A percentile compares a stretch with the other conserved stretches of the same genome.
These are phyloP conservation scores for Ophiostoma triangulosporum DNA, from an alignment of 2,329 filamentous ascomycete genomes.

Conservation along the genomic window DNA sequence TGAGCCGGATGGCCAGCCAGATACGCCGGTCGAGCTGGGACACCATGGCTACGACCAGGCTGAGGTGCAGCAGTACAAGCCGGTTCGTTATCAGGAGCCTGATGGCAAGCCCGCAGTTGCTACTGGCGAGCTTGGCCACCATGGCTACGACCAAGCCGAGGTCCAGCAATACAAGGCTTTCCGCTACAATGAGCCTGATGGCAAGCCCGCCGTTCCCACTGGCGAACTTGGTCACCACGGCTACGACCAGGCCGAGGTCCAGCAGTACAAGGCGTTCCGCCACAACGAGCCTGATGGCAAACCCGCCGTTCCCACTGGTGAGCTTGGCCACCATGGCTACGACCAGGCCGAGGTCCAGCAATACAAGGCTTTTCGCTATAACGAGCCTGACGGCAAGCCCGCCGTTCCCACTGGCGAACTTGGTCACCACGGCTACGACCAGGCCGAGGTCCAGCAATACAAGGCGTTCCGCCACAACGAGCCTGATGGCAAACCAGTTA, in stretches of 20 bases:
- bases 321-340: slow-evolving; percentile 9
- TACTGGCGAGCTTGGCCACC: slow-evolving; percentile 12
- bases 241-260: slow-evolving; percentile 11
- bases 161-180: slow-evolving; percentile 14
- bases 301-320: slow-evolving; percentile 19
- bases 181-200: slow-evolving; percentile 21
- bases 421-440: slow-evolving; percentile 7
- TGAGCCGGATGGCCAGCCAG: slow-evolving; percentile 14
- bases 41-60: slow-evolving; percentile 9
- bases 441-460: slow-evolving; percentile 13
- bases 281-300: slow-evolving; percentile 14
- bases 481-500: slow-evolving; percentile 16
- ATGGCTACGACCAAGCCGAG: slow-evolving; percentile 9
- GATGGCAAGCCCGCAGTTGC: slow-evolving; percentile 16
- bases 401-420: slow-evolving; percentile 16
- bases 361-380: slow-evolving; percentile 22
- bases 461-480: slow-evolving; percentile 22
- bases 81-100: slow-evolving; percentile 23
- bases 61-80: slow-evolving; percentile 16
- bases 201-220: slow-evolving; percentile 17
- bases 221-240: slow-evolving; percentile 2
- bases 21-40: slow-evolving; percentile 15
- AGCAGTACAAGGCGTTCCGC: slow-evolving; percentile 14
- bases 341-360: slow-evolving; percentile 9
- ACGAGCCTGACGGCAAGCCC: slow-evolving; percentile 19